A percentile compares a stretch with the other conserved stretches of the same genome.
Evolutionary conservation across 305 asterid species (phyloP).

Genomic region (Rubia tinctorum): DNA sequence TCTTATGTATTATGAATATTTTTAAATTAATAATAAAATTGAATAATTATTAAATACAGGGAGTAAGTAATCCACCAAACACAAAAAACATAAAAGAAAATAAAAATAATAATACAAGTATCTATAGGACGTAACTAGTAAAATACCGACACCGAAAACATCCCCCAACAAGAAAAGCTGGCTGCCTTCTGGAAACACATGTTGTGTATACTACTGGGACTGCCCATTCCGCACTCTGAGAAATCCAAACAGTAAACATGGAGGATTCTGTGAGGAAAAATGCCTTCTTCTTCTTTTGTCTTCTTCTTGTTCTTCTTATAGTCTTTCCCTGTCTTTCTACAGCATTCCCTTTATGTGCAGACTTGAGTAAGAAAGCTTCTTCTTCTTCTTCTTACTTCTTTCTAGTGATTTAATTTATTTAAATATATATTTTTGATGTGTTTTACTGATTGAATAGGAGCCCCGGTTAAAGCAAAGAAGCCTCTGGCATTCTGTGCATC

Average conservation of each 20-base stretch:
- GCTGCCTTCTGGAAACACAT: conserved; percentile 12
- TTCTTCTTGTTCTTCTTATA: conserved; percentile 34
- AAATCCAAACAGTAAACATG: conserved; percentile 21
- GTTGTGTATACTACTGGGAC: conserved; percentile 10
- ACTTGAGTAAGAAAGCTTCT: conserved; percentile 55
- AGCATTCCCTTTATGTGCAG: conserved; percentile 69
- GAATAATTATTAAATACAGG: too few relatives aligned
- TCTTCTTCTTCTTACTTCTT: background rate
- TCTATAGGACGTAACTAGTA: too few relatives aligned
- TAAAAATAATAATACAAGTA: too few relatives aligned
- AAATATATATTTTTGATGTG: background rate
- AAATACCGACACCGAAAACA: too few relatives aligned
- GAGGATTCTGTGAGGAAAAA: conserved; percentile 25
- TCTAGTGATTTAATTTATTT: conserved; percentile 2
- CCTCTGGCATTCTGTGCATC: conserved; percentile 62
- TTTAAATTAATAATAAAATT: too few relatives aligned
- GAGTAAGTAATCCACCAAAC: too few relatives aligned
- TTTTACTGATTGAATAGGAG: conserved; percentile 43
- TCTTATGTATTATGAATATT: too few relatives aligned
- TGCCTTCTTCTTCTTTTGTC: conserved; percentile 21
- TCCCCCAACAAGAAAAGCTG: conserved; percentile 7
- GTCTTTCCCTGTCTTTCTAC: conserved; percentile 43
- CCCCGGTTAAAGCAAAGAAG: conserved; percentile 48
- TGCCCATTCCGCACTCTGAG: conserved; percentile 1
- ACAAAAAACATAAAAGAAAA: too few relatives aligned